These are phyloP conservation scores for Suillus alpinus DNA, from an alignment of 768 basidiomycete species.

Conservation along the genomic window DNA sequence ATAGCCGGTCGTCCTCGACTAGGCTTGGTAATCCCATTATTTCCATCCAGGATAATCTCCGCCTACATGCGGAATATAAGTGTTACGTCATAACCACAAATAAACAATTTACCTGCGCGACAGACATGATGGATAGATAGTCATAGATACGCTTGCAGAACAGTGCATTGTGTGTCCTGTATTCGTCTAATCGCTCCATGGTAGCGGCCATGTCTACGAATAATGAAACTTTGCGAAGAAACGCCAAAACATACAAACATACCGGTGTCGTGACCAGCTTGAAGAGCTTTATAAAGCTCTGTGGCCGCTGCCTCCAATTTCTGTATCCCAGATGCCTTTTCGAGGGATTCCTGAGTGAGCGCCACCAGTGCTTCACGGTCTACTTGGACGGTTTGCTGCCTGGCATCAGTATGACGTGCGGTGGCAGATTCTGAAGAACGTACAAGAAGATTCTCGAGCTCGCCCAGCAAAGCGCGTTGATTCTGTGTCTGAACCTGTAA, in stretches of 20 bases:
- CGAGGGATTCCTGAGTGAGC: slow-evolving; percentile 87
- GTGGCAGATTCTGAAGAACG: slow-evolving; percentile 15
- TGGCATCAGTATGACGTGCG: neutral
- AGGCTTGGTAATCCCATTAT: slow-evolving; percentile 50
- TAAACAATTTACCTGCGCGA: slow-evolving; percentile 66
- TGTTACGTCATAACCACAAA: neutral
- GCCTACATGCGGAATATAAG: slow-evolving; percentile 39
- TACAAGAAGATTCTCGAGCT: slow-evolving; percentile 86
- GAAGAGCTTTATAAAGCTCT: slow-evolving; percentile 92
- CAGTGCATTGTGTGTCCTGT: slow-evolving; percentile 83
- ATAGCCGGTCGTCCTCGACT: slow-evolving; percentile 47
- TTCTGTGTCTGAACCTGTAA: slow-evolving; percentile 98
- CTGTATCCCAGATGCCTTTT: slow-evolving; percentile 72
- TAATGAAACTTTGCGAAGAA: neutral
- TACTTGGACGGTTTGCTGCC: slow-evolving; percentile 93
- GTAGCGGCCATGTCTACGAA: slow-evolving; percentile 90
- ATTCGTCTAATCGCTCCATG: slow-evolving; percentile 89
- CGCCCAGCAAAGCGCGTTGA: slow-evolving; percentile 78
- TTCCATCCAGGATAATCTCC: slow-evolving; percentile 64
- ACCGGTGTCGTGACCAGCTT: slow-evolving; percentile 89
- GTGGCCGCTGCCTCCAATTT: slow-evolving; percentile 79
- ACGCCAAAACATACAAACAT: neutral
- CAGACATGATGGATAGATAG: slow-evolving; percentile 89
- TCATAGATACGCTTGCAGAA: slow-evolving; percentile 92
- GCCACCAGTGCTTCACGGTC: slow-evolving; percentile 68